A percentile compares a stretch with the other conserved stretches of the same genome.
phyloP scores from a whole-genome alignment of 371 early-diverging fungal genomes.

The Batrachochytrium dendrobatidis region DNA sequence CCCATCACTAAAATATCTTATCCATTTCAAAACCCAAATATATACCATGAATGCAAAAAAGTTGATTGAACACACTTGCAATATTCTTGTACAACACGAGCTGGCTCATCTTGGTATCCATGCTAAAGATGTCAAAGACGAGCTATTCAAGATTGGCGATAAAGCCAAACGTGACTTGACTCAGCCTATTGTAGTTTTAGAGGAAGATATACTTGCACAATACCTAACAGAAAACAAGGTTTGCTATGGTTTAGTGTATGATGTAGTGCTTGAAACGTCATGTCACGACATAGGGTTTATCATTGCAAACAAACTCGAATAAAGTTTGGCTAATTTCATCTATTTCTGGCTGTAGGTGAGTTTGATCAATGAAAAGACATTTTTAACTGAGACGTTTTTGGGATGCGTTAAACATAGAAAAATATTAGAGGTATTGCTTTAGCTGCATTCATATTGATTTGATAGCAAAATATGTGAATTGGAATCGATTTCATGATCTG shows the following conservation, averaged over 20 bases:
- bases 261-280: not conserved
- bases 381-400: slow-evolving; percentile 28
- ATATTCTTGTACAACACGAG: slow-evolving; percentile 4
- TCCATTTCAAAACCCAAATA: too few species aligned
- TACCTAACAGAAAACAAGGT: slow-evolving; percentile 24
- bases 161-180: slow-evolving; percentile 12
- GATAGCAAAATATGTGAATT: not conserved
- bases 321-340: too few species aligned
- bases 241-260: not conserved
- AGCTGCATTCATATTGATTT: not conserved
- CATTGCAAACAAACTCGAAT: too few species aligned
- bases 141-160: slow-evolving; percentile 8
- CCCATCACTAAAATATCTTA: too few species aligned
- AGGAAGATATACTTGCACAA: slow-evolving; percentile 23
- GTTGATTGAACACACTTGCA: slow-evolving; percentile 6
- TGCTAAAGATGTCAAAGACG: slow-evolving; percentile 6
- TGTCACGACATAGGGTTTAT: too few species aligned
- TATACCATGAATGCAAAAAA: slow-evolving; percentile 4
- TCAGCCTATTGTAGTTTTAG: slow-evolving; percentile 22
- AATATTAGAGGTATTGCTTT: slow-evolving; percentile 20
- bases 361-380: slow-evolving; percentile 17
- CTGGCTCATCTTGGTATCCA: slow-evolving; percentile 1
- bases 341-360: too few species aligned
- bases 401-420: slow-evolving; percentile 28
- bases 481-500: not conserved